Evolutionary conservation across 2,329 filamentous ascomycete genomes (phyloP).

Genomic region (Aphanocladium album): DNA sequence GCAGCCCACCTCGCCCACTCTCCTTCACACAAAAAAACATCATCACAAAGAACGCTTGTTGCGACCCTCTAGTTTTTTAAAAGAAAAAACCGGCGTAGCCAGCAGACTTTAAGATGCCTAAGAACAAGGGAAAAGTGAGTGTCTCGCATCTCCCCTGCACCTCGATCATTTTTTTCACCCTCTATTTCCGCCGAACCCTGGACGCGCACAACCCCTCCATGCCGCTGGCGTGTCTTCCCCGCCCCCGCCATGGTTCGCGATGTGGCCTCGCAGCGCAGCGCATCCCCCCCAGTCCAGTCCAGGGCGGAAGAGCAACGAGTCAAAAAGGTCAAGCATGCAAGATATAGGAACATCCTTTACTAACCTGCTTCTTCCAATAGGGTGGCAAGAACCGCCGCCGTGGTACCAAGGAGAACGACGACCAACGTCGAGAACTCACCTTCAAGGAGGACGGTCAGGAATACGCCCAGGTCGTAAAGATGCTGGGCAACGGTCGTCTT

Average conservation of each 20-base stretch:
- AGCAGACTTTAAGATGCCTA: slow-evolving; percentile 65
- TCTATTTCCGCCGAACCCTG: not conserved
- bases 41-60: slow-evolving; percentile 11
- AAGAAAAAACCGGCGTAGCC: not conserved
- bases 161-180: slow-evolving; percentile 5
- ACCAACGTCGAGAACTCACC: slow-evolving; percentile 96
- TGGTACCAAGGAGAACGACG: slow-evolving; percentile 99
- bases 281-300: no score
- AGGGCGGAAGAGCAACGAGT: not conserved
- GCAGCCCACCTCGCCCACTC: slow-evolving; percentile 9
- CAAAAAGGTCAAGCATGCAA: not conserved
- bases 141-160: not conserved
- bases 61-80: not conserved
- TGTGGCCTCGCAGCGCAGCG: not conserved
- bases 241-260: slow-evolving; percentile 14
- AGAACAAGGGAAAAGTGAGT: slow-evolving; percentile 98
- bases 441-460: slow-evolving; percentile 98
- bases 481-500: slow-evolving; percentile 91
- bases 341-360: slow-evolving; percentile 10
- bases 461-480: slow-evolving; percentile 61
- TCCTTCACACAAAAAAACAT: slow-evolving; percentile 13
- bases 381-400: slow-evolving; percentile 97
- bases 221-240: slow-evolving; percentile 13
- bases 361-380: slow-evolving; percentile 42
- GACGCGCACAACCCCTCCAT: slow-evolving; percentile 11